These are phyloP conservation scores for Didymellaceae sp. DNA, from an alignment of 2,329 filamentous ascomycete species.

Conservation along the genomic window DNA sequence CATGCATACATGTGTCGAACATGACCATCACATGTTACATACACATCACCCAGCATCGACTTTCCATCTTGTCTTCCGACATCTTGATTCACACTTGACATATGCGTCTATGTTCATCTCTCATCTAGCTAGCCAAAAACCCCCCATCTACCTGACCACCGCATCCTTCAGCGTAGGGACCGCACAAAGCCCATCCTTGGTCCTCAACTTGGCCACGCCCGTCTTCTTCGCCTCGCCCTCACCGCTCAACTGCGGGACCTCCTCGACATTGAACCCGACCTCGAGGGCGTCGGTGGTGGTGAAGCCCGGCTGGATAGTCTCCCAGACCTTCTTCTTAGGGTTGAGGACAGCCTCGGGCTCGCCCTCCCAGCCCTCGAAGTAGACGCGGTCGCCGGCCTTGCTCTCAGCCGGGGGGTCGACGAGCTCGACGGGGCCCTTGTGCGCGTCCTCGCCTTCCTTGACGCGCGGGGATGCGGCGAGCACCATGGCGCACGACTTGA, in stretches of 20 bases:
- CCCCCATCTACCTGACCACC: slow-evolving; percentile 71
- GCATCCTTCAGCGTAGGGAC: slow-evolving; percentile 82
- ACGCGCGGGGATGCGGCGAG: slow-evolving; percentile 87
- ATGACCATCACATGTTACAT: too few relatives aligned
- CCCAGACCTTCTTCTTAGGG: slow-evolving; percentile 99
- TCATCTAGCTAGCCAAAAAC: too few relatives aligned
- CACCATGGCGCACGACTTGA: slow-evolving; percentile 86
- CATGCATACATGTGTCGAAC: too few relatives aligned
- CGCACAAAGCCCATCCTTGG: slow-evolving; percentile 81
- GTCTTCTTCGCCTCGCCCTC: slow-evolving; percentile 65
- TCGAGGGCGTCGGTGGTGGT: slow-evolving; percentile 82
- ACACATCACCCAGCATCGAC: too few relatives aligned
- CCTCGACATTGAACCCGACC: slow-evolving; percentile 83
- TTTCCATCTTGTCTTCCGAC: too few relatives aligned
- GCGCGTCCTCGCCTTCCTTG: slow-evolving; percentile 80
- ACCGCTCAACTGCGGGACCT: slow-evolving; percentile 77
- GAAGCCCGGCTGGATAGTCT: slow-evolving; percentile 94
- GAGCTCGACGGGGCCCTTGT: slow-evolving; percentile 91
- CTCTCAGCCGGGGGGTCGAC: slow-evolving; percentile 81
- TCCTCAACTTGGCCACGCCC: slow-evolving; percentile 69
- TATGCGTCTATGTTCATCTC: neutral
- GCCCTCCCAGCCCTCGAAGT: slow-evolving; percentile 92
- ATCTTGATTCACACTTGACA: neutral
- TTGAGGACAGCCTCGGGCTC: slow-evolving; percentile 93
- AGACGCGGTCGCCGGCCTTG: slow-evolving; percentile 84